Base-by-base conservation (phyloP, 2,329 filamentous ascomycete genomes). In the Sarocladiaceae sp. region DNA sequence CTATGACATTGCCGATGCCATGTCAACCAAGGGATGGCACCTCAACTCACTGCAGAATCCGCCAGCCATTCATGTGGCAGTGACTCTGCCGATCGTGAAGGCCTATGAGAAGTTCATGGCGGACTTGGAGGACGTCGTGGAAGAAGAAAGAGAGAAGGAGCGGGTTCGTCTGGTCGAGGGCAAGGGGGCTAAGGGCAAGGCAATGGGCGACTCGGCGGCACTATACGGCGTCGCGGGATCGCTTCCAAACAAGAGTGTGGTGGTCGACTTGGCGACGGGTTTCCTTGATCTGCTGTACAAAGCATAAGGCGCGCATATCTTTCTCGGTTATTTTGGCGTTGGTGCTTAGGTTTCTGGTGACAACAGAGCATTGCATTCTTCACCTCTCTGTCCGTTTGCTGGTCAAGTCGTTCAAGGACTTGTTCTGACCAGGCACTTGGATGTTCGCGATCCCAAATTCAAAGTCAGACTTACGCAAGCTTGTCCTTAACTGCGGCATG, bases 261-360 rank as follows among this genome's bases (percentile, higher is more conserved):
- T 99, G 28, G 89, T 90, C 58, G 90, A 96, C 62, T 72, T 99
- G 65, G 93, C 92, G 2, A 89, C 80, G 59, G 93, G 91, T 1
- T 99, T 97, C 70, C 76, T 97, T 65, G 92, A 97, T 72, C 86
- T 94, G 50, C 67, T 97, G 69, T 97, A 97, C 71, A 96, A 96
- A 76, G 86, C 87, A 55, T 94, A 73, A 72, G 46, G 52, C 25
- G 8, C 17, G 18, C 12, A 26, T 42, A 29, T 15, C 23, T 42
- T 42, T 31, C 23, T 37, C 31, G 33, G 33, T 11, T 37, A 29
- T 5, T 18, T n/a, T 20, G 35, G 33, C 49, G 25, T 31, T 28
- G 48, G 49, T 51, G 23, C 35, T 12, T 51, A 6, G 35, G 23
- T 22, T 25, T 10, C n/a, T 11, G 22, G 26, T 33, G 40, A 26